Conservation (phyloP, 2,329 filamentous ascomycete genomes). For the Fusarium sp. region DNA sequence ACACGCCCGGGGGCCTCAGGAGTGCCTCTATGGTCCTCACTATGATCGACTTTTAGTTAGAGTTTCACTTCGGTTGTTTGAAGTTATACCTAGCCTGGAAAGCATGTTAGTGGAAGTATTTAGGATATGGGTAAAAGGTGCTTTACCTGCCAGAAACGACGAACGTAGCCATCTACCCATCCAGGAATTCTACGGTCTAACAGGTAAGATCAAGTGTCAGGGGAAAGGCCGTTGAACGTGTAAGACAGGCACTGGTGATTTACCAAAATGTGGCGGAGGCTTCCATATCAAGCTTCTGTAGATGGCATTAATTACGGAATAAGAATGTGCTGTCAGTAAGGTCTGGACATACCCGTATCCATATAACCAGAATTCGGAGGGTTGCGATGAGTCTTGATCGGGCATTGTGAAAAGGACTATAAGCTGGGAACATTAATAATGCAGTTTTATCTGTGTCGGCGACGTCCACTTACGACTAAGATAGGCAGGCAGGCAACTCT, state of each 20-base stretch:
- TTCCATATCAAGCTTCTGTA: slow-evolving; percentile 93
- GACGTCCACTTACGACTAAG: not conserved
- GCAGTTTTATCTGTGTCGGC: not conserved
- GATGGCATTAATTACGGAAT: slow-evolving; percentile 3
- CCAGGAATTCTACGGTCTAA: slow-evolving; percentile 85
- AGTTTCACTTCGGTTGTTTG: not conserved
- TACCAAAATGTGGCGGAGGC: slow-evolving; percentile 95
- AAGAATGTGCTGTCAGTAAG: slow-evolving; percentile 10
- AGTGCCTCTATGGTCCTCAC: slow-evolving; percentile 94
- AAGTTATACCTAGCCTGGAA: slow-evolving; percentile 47
- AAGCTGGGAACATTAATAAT: slow-evolving; percentile 26
- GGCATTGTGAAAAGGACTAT: slow-evolving; percentile 48
- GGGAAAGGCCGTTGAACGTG: not conserved
- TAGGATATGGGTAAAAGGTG: not conserved
- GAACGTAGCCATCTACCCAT: slow-evolving; percentile 92
- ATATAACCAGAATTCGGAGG: slow-evolving; percentile 89
- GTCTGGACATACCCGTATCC: slow-evolving; percentile 80
- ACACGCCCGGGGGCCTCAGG: slow-evolving; percentile 88
- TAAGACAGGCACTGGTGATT: slow-evolving; percentile 60
- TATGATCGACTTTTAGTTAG: slow-evolving; percentile 49
- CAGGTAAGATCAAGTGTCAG: slow-evolving; percentile 1
- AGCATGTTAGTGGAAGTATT: slow-evolving; percentile 5
- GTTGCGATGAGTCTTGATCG: slow-evolving; percentile 43
- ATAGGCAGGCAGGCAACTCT: not conserved
- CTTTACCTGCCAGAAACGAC: slow-evolving; percentile 96